Percentiles rank a stretch among this genome's conserved stretches.
phyloP scores from a whole-genome alignment of 78 protist genomes.

The Monocercomonoides exilis region DNA sequence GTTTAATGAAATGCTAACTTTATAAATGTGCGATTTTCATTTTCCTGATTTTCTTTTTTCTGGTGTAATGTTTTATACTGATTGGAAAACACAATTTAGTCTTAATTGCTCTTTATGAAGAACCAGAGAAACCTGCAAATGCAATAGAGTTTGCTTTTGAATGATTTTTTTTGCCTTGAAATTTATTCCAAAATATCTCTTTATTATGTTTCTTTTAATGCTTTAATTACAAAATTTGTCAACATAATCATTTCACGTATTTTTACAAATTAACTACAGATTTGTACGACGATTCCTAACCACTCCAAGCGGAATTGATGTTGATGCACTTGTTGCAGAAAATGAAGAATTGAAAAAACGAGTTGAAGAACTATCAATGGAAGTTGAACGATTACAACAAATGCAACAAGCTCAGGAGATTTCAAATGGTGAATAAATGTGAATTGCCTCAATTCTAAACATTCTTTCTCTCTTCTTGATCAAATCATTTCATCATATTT shows the following conservation, averaged over 20 bases:
- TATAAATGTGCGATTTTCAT: no score
- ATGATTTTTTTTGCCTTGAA: not conserved
- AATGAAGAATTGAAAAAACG: slow-evolving; percentile 25
- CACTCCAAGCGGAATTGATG: slow-evolving; percentile 35
- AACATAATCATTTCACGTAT: no score
- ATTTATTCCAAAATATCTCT: not conserved
- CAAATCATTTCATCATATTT: no score
- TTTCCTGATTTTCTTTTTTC: not conserved
- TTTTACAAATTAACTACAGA: not conserved
- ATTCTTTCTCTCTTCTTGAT: not conserved
- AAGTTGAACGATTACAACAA: not conserved
- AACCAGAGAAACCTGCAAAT: slow-evolving; percentile 61
- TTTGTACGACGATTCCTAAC: slow-evolving; percentile 49
- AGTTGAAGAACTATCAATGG: slow-evolving; percentile 16
- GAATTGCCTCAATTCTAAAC: no score
- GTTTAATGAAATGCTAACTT: no score
- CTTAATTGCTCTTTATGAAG: slow-evolving; percentile 59
- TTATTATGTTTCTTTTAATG: no score
- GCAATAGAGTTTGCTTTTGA: slow-evolving; percentile 39
- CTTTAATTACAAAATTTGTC: no score
- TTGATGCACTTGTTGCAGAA: slow-evolving; percentile 42
- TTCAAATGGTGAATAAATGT: not conserved
- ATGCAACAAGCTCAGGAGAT: not conserved
- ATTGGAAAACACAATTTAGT: no score
- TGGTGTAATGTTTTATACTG: not conserved